Evolutionary conservation across 805 yeast species (phyloP), one percentile per base, ranked within the genome.

Genomic region (Maudiozyma bulderi): DNA sequence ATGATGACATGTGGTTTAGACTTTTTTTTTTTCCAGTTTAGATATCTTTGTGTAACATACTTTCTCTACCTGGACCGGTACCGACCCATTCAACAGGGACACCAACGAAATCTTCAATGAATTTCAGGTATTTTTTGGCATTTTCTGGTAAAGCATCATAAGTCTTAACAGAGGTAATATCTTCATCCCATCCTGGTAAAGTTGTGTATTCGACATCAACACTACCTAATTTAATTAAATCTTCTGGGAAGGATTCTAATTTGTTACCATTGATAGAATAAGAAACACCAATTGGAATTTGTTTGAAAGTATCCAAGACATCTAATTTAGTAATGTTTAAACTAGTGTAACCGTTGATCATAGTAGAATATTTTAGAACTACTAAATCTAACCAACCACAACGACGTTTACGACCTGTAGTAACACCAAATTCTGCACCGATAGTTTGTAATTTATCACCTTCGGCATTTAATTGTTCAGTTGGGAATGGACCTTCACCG

Each of bases 331-430:
- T 93, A 66, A 93, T 84, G 76, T 93, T 93, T 66, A 93, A 75
- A 46, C 85, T 77, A 44, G 99, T 93, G 78, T 91, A 93, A 49
- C 99, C 99, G 65, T 93, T 93, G 68, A 93, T 87, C 65, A 82
- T 70, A 50, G 89, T 81, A 38, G 97, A 88, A 73, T 93, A 91
- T 68, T 85, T 86, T 69, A 93, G 74, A 30, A 93, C 96, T 28
- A 93, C 98, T 60, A 93, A 75, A 71, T 93, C 99, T 65, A 93
- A 81, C 99, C 99, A 93, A 50, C 99, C 99, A 70, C 99, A 93
- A 73, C 99, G 83, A 76, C 99, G 86, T 78, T 90, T 89, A 74
- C 99, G 84, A 57, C 99, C 99, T 37, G 99, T 93, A 55, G 99
- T 93, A 58, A 93, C 99, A 71, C 99, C 99, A 62, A 66, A 86